phyloP scores from a whole-genome alignment of 306 rosid genomes.

The Lathyrus aphaca region DNA sequence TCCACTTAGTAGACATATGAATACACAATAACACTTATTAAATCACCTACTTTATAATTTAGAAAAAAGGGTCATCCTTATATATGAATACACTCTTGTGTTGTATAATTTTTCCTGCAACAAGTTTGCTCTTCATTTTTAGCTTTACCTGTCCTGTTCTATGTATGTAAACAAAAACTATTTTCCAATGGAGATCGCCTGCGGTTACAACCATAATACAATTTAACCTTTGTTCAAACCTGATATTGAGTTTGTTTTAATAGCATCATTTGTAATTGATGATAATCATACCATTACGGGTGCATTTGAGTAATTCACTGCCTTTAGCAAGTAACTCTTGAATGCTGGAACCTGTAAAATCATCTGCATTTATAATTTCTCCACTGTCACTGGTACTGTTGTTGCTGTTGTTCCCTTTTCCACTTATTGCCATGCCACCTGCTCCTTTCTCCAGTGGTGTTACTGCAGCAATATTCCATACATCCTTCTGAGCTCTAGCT shows the following conservation, averaged over 20 bases:
- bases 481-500: constrained; percentile 85
- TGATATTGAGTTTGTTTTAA: neutral
- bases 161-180: constrained; percentile 86
- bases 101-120: constrained; percentile 68
- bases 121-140: constrained; percentile 91
- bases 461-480: constrained; percentile 78
- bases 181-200: constrained; percentile 99
- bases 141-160: constrained; percentile 80
- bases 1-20: too few relatives aligned
- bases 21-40: too few relatives aligned
- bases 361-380: constrained; percentile 53
- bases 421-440: constrained; percentile 58
- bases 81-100: too few relatives aligned
- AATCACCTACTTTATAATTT: too few relatives aligned
- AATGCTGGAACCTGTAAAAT: constrained; percentile 49
- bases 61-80: too few relatives aligned
- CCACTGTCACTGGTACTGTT: constrained; percentile 63
- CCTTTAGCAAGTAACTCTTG: constrained; percentile 87
- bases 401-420: constrained; percentile 49
- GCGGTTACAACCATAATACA: constrained; percentile 31
- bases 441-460: constrained; percentile 75
- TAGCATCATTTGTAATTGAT: neutral
- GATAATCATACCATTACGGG: constrained; percentile 69
- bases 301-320: constrained; percentile 88
- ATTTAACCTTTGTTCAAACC: neutral